Evolutionary conservation across 306 rosid species (phyloP), one percentile per base, ranked within the genome.

Genomic region (Ormosia emarginata): DNA sequence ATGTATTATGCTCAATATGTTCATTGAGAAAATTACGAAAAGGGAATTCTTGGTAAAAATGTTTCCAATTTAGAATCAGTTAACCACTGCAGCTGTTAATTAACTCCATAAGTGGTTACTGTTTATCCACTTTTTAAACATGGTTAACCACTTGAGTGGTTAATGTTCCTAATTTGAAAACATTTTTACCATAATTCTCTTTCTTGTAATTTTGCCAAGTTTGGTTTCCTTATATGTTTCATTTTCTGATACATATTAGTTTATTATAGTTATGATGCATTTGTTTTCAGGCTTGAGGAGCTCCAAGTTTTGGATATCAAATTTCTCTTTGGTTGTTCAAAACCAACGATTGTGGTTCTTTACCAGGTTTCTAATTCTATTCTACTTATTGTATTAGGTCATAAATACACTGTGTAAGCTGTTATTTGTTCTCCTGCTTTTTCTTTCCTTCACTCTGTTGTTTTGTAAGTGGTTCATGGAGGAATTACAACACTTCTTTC

Each of bases 301-400:
- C 99, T 93, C 70, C 99, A 93, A 86, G 99, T 95, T 82, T 87
- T 95, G 91, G 99, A 95, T 81, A 95, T 93, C 83, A 89, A 95
- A 85, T 95, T 95, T 84, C 97, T 95, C 5, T 95, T 81, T 86
- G 99, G 99, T 64, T 95, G 99, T 88, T 87, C 94, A 63, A 95
- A 92, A 79, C 99, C 99, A 43, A 95, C 99, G 1, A 93, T 95
- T 84, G 99, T 93, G 81, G 99, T 95, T 86, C 99, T 95, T 67
- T 95, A 95, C 85, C 98, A 95, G 99, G 99, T 93, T 44, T 64
- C 15, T 56, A 3, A 12, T 11, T 84, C 4, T 75, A 46, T 69
- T 58, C 50, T 46, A 18, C 80, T 36, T 4, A 40, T 49, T 73
- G 34, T 77, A 59, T 74, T 47, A 4, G 33, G 29, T 72, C 13